Evolutionary conservation across 352 stramenopile genomes (phyloP).

Genomic region (Peronospora destructor): DNA sequence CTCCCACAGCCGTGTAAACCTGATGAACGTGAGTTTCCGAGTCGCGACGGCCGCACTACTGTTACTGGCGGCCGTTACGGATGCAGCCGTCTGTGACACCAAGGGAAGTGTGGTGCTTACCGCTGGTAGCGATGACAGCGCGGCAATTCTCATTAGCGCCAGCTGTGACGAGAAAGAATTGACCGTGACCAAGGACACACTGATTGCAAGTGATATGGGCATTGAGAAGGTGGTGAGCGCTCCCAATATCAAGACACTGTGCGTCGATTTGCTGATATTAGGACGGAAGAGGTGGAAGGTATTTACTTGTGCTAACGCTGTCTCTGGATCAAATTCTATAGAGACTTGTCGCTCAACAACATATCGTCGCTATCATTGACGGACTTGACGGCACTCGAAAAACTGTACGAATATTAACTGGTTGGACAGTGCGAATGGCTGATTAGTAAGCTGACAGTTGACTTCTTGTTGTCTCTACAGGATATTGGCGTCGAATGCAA

Average conservation of each 20-base stretch:
- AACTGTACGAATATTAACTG: slow-evolving; percentile 27
- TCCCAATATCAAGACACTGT: slow-evolving; percentile 43
- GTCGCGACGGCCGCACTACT: slow-evolving; percentile 1
- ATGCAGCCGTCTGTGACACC: slow-evolving; percentile 27
- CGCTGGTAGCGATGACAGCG: slow-evolving; percentile 22
- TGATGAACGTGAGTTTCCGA: slow-evolving; percentile 7
- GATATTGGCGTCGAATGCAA: slow-evolving; percentile 42
- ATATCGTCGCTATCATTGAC: slow-evolving; percentile 33
- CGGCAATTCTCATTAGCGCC: slow-evolving; percentile 33
- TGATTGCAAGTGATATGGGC: slow-evolving; percentile 32
- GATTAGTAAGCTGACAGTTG: background rate
- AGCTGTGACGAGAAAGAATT: slow-evolving; percentile 31
- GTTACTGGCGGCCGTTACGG: slow-evolving; percentile 3
- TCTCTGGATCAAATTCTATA: slow-evolving; percentile 11
- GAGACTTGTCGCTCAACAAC: slow-evolving; percentile 47
- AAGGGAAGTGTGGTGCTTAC: slow-evolving; percentile 37
- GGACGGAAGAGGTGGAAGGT: background rate
- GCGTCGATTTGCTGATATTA: slow-evolving; percentile 2
- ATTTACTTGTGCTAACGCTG: slow-evolving; percentile 3
- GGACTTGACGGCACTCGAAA: slow-evolving; percentile 26
- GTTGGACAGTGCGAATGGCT: too few relatives aligned
- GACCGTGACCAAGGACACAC: slow-evolving; percentile 26
- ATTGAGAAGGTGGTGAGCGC: slow-evolving; percentile 48
- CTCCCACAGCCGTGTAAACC: background rate
- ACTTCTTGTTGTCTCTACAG: slow-evolving; percentile 17